These are phyloP conservation scores for Sporothrix mexicana DNA, from an alignment of 2,329 filamentous ascomycete species.

Conservation along the genomic window DNA sequence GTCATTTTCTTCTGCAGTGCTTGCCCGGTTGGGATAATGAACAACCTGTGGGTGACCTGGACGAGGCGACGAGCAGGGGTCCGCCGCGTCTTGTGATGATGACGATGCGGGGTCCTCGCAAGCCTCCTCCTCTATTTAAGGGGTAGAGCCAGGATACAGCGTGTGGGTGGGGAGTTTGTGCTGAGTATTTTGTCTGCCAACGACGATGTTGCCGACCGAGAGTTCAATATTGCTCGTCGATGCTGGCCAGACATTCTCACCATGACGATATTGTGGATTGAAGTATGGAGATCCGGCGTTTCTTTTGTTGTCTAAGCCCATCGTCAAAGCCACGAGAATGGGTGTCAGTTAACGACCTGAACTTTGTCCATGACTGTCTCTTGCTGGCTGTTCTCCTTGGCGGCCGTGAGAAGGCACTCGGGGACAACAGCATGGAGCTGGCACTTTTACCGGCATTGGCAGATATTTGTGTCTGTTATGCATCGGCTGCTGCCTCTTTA, in stretches of 20 bases:
- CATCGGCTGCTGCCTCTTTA: slow-evolving; percentile 35
- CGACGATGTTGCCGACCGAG: background rate
- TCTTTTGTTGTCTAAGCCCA: background rate
- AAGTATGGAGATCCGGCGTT: background rate
- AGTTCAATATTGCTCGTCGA: background rate
- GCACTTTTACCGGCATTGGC: slow-evolving; percentile 44
- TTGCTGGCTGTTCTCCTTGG: slow-evolving; percentile 36
- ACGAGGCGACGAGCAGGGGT: slow-evolving; percentile 26
- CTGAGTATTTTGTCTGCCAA: background rate
- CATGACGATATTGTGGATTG: background rate
- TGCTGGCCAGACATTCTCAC: background rate
- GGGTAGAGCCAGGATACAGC: background rate
- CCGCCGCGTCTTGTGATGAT: slow-evolving; percentile 34
- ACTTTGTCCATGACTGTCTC: slow-evolving; percentile 37
- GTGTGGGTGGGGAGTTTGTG: background rate
- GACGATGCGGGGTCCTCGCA: slow-evolving; percentile 34
- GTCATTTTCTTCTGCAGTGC: background rate
- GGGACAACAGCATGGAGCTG: slow-evolving; percentile 40
- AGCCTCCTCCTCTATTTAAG: slow-evolving; percentile 24
- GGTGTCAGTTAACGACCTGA: slow-evolving; percentile 37
- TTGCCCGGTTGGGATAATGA: slow-evolving; percentile 27
- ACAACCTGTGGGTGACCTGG: slow-evolving; percentile 2
- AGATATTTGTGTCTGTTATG: slow-evolving; percentile 43
- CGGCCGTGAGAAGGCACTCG: slow-evolving; percentile 36
- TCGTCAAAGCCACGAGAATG: slow-evolving; percentile 28